Conservation (phyloP, 176 grass and related monocot species). For the Lolium multiflorum region DNA sequence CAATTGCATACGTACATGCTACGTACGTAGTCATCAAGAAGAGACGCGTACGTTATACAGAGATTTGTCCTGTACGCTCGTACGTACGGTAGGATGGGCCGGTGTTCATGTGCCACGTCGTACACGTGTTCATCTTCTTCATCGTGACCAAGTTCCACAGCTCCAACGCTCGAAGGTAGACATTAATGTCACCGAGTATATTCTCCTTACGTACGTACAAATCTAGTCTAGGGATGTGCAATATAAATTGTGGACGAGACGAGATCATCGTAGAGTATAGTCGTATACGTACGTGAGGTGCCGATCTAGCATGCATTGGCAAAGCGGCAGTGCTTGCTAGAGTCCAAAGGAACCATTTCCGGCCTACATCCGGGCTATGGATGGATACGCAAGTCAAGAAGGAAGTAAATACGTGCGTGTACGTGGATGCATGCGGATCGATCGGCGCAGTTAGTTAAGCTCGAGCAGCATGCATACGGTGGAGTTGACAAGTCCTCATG, state of each 20-base stretch:
- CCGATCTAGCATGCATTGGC: too few relatives aligned
- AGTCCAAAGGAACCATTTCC: neutral
- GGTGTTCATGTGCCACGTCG: too few relatives aligned
- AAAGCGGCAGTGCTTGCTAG: too few relatives aligned
- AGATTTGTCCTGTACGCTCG: too few relatives aligned
- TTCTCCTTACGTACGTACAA: neutral
- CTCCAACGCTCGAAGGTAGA: neutral
- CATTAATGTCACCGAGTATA: neutral
- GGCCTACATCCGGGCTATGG: too few relatives aligned
- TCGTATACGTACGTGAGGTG: too few relatives aligned
- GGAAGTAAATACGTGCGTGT: neutral
- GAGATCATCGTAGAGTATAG: too few relatives aligned
- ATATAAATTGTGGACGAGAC: neutral
- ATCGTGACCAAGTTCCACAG: neutral
- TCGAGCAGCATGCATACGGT: neutral
- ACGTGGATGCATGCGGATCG: neutral
- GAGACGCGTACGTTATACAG: too few relatives aligned
- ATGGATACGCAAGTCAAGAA: conserved; percentile 23
- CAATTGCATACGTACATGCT: too few relatives aligned
- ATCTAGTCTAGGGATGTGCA: neutral
- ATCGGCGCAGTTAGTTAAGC: neutral
- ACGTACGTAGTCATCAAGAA: too few relatives aligned
- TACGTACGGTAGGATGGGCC: neutral
- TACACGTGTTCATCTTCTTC: neutral
- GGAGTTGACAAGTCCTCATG: neutral